Conservation (phyloP, 2,329 filamentous ascomycete genomes). For the Ilyonectria destructans region DNA sequence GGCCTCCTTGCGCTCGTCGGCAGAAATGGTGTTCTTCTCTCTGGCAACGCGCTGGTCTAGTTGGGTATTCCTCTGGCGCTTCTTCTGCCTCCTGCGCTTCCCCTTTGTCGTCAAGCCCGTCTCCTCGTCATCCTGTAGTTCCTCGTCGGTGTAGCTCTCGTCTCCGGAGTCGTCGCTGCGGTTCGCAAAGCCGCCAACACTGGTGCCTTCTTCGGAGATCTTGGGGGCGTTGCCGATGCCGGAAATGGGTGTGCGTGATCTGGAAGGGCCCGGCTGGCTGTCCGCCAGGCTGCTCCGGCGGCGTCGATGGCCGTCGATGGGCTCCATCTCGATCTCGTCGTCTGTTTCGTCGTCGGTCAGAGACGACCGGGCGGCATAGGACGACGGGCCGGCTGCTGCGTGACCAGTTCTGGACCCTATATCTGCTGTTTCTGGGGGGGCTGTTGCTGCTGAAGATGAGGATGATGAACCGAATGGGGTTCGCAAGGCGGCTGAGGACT, state of each 20-base stretch:
- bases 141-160: slow-evolving; percentile 79
- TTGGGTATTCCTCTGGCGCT: slow-evolving; percentile 77
- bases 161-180: slow-evolving; percentile 57
- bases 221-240: slow-evolving; percentile 56
- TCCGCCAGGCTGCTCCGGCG: slow-evolving; percentile 68
- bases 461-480: slow-evolving; percentile 21
- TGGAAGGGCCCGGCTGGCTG: slow-evolving; percentile 47
- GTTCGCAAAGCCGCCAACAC: slow-evolving; percentile 46
- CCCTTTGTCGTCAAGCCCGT: slow-evolving; percentile 86
- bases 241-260: slow-evolving; percentile 46
- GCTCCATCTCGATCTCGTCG: slow-evolving; percentile 71
- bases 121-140: slow-evolving; percentile 89
- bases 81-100: slow-evolving; percentile 76
- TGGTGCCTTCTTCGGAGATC: slow-evolving; percentile 62
- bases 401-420: slow-evolving; percentile 30
- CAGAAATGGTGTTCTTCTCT: slow-evolving; percentile 71
- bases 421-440: slow-evolving; percentile 16
- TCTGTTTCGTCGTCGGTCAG: slow-evolving; percentile 38
- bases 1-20: slow-evolving; percentile 82
- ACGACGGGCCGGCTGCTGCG: slow-evolving; percentile 41
- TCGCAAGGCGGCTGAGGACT: slow-evolving; percentile 16
- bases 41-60: slow-evolving; percentile 80
- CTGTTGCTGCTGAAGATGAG: slow-evolving; percentile 30
- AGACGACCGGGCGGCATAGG: slow-evolving; percentile 35
- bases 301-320: slow-evolving; percentile 69